Conservation (phyloP, 2,329 filamentous ascomycete species). For the Talaromyces sp. region DNA sequence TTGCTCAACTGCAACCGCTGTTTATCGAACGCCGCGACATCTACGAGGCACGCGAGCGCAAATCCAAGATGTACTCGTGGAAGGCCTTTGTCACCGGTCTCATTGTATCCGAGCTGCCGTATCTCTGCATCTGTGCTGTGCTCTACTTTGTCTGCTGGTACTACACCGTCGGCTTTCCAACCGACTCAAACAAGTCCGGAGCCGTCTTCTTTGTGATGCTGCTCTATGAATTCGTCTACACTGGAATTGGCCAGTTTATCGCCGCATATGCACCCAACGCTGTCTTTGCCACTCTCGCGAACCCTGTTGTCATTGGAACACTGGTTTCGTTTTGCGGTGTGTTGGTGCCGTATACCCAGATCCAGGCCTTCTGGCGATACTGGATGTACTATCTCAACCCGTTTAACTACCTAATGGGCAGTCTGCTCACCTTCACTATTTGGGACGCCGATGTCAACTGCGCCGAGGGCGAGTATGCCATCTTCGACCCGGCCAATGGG, state of each 20-base stretch:
- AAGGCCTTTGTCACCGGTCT: slow-evolving; percentile 63
- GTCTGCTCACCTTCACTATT: slow-evolving; percentile 49
- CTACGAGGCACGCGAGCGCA: slow-evolving; percentile 61
- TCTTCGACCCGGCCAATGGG: slow-evolving; percentile 37
- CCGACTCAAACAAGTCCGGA: slow-evolving; percentile 41
- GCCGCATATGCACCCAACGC: slow-evolving; percentile 65
- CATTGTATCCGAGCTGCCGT: slow-evolving; percentile 62
- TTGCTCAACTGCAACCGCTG: slow-evolving; percentile 55
- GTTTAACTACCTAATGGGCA: slow-evolving; percentile 57
- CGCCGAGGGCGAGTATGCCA: slow-evolving; percentile 43
- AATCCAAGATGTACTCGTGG: slow-evolving; percentile 67
- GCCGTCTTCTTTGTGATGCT: slow-evolving; percentile 64
- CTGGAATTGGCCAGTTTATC: slow-evolving; percentile 71
- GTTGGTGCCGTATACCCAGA: slow-evolving; percentile 56
- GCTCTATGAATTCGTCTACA: slow-evolving; percentile 67
- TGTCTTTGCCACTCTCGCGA: slow-evolving; percentile 66
- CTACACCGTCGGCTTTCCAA: slow-evolving; percentile 62
- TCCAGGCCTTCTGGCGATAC: slow-evolving; percentile 65
- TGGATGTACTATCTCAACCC: slow-evolving; percentile 59
- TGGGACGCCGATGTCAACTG: slow-evolving; percentile 48
- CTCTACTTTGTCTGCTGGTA: slow-evolving; percentile 70
- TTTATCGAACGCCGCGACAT: slow-evolving; percentile 65
- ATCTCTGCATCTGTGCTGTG: slow-evolving; percentile 54
- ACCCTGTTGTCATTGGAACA: slow-evolving; percentile 70
- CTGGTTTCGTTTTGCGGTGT: slow-evolving; percentile 68